A percentile compares a stretch with the other conserved stretches of the same genome.
Evolutionary conservation across 306 rosid genomes (phyloP).

Genomic region (Acmispon strigosus): DNA sequence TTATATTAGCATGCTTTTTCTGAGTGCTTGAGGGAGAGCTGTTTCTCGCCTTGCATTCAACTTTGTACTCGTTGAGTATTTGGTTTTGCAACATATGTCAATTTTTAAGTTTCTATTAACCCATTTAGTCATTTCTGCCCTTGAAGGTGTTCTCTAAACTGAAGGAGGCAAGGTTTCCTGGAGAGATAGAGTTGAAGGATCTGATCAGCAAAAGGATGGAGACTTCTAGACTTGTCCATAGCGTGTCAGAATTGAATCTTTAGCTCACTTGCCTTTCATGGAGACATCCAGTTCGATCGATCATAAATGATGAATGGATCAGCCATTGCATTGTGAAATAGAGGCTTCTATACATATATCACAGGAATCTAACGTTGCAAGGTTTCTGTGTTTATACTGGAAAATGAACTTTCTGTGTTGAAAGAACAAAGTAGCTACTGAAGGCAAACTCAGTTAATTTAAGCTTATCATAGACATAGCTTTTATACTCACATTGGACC

Average conservation of each 20-base stretch:
- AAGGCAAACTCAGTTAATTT: background rate
- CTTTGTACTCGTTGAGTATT: background rate
- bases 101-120: slow-evolving; percentile 6
- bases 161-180: slow-evolving; percentile 67
- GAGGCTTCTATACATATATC: too few species aligned
- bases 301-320: slow-evolving; percentile 16
- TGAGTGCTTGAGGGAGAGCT: background rate
- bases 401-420: background rate
- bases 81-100: background rate
- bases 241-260: slow-evolving; percentile 21
- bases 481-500: too few species aligned
- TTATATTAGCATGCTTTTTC: background rate
- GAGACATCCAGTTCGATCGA: background rate
- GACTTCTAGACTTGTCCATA: slow-evolving; percentile 33
- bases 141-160: slow-evolving; percentile 80
- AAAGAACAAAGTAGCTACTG: slow-evolving; percentile 2
- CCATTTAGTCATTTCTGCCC: slow-evolving; percentile 5
- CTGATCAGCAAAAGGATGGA: slow-evolving; percentile 36
- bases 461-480: too few species aligned
- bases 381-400: background rate
- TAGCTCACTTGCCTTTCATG: slow-evolving; percentile 12
- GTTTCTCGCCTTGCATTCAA: background rate
- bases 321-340: background rate
- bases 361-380: too few species aligned
- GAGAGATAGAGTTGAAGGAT: slow-evolving; percentile 67